Percentiles rank a stretch among this genome's conserved stretches.
These are phyloP conservation scores for Exsudoporus frostii DNA, from an alignment of 768 basidiomycete genomes.

Conservation along the genomic window DNA sequence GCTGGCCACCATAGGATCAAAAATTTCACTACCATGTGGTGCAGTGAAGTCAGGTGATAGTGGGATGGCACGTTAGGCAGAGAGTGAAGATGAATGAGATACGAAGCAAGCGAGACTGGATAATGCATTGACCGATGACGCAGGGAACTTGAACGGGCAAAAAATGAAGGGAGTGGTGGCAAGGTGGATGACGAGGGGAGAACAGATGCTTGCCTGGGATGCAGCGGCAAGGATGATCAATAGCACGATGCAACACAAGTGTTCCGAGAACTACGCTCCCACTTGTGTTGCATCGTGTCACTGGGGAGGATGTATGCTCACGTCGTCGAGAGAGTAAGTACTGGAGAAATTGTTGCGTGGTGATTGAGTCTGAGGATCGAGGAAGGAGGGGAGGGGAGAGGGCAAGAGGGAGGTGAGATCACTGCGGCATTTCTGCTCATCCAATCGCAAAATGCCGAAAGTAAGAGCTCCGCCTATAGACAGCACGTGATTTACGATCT, in stretches of 20 bases:
- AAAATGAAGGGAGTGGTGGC: too few relatives aligned
- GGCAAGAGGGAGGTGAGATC: background rate
- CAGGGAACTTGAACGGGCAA: background rate
- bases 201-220: background rate
- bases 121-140: background rate
- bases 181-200: background rate
- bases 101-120: background rate
- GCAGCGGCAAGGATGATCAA: background rate
- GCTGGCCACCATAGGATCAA: too few relatives aligned
- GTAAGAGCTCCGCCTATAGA: background rate
- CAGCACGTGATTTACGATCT: slow-evolving; percentile 10
- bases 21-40: background rate
- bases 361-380: background rate
- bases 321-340: background rate
- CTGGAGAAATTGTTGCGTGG: background rate
- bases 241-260: slow-evolving; percentile 30
- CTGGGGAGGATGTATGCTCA: background rate
- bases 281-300: slow-evolving; percentile 28
- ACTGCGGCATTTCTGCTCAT: slow-evolving; percentile 42
- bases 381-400: background rate
- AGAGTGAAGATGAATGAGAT: background rate
- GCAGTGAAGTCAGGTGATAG: slow-evolving; percentile 8
- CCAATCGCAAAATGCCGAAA: slow-evolving; percentile 34
- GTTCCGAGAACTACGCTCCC: slow-evolving; percentile 50
- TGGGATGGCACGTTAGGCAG: background rate